Base-by-base conservation (phyloP, 148 eudicot species). In the Rhododendron kiyosumense region DNA sequence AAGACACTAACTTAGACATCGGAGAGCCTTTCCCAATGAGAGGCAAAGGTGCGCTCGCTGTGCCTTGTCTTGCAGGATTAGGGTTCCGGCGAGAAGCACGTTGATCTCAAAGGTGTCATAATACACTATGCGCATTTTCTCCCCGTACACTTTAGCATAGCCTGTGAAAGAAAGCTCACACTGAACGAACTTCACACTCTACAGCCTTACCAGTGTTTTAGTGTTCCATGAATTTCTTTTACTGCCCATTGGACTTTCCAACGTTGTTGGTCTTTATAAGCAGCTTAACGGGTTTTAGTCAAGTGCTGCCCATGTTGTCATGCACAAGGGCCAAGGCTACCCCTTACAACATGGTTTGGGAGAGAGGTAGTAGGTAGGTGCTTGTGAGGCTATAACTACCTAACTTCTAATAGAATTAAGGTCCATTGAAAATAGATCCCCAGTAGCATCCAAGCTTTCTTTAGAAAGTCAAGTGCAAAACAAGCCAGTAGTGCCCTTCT, bases 401-500 rank as follows among this genome's bases (percentile, higher is more conserved):
- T n/a, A 18, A 57, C 65, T 41, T 59, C 38, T 43, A 36, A 81
- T 45, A 59, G 13, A 57, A 34, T 22, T 34, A 30, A 81, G 65
- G 83, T 52, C 65, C 43, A 17, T 43, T 18, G 26, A 54, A 20
- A 81, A 34, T 38, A 9, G 0, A 32, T 36, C 26, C 59, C 46
- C 73, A 81, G 49, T 22, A 81, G 84, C 69, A 32, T 36, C 36
- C 43, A 57, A 81, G 43, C 45, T 32, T 57, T 81, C 84, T 12
- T 32, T 18, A 81, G 69, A 80, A 52, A 80, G 81, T 45, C 30
- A 14, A 81, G 57, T 34, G 71, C 11, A 82, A 81, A 48, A 52
- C n/a, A 81, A 54, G 83, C 83, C 12, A 61, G 32, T 61, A 36
- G 49, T 12, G 84, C 74, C 41, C 63, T 82, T 63, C 52, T 61